A percentile compares a stretch with the other conserved stretches of the same genome.
Evolutionary conservation across 768 basidiomycete genomes (phyloP).

Genomic region (Gloeopeniophorella convolvens): DNA sequence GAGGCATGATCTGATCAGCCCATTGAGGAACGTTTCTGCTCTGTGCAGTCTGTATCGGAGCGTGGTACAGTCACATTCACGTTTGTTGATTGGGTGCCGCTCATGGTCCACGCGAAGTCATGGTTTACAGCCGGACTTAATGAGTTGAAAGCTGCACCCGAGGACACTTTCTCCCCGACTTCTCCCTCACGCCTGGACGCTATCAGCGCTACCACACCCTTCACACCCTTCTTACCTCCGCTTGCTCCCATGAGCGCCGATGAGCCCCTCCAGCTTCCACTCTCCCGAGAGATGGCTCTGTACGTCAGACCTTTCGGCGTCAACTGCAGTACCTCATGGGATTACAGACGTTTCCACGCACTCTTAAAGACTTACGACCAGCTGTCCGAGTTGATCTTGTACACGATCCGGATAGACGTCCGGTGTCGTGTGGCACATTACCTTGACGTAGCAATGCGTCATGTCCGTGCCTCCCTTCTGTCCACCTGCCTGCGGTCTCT

Average conservation of each 20-base stretch:
- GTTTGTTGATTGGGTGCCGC: background rate
- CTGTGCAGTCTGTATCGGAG: constrained; percentile 80
- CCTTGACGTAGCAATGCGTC: too few relatives aligned
- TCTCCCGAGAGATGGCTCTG: constrained; percentile 88
- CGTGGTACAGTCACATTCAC: constrained; percentile 50
- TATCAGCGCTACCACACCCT: constrained; percentile 37
- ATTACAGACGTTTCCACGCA: constrained; percentile 78
- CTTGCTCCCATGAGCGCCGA: constrained; percentile 32
- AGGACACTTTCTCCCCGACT: constrained; percentile 47
- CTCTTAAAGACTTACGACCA: constrained; percentile 88
- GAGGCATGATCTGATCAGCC: constrained; percentile 62
- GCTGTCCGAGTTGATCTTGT: constrained; percentile 77
- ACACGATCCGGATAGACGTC: constrained; percentile 82
- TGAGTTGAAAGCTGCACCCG: constrained; percentile 54
- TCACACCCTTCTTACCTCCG: constrained; percentile 41
- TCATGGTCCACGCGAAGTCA: constrained; percentile 38
- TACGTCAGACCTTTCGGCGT: constrained; percentile 67
- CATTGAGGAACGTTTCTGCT: constrained; percentile 63
- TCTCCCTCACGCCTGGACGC: constrained; percentile 46
- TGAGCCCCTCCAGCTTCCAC: constrained; percentile 58
- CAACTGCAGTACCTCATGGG: too few relatives aligned
- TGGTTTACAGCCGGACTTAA: constrained; percentile 81
- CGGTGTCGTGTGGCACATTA: constrained; percentile 80
- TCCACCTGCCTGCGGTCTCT: background rate
- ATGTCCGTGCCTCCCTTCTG: too few relatives aligned